Conservation (phyloP, 225 moss, liverwort and hornwort species). For the Pseudoscleropodium purum region DNA sequence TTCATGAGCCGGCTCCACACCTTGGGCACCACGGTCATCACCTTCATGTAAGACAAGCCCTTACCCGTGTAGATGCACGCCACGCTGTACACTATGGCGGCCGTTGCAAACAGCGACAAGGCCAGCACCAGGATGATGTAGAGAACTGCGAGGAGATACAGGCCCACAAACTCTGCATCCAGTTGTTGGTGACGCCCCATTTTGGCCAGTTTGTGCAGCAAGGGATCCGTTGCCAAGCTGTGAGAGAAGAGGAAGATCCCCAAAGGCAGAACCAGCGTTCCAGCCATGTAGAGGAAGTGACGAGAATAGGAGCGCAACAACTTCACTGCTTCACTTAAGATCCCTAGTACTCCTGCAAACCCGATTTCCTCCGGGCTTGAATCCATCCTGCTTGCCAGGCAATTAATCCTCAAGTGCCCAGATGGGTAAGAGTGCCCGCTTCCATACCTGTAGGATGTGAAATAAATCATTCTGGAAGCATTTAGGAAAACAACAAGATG, state of each 20-base stretch:
- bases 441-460: not conserved
- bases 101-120: constrained; percentile 63
- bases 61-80: constrained; percentile 88
- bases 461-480: not conserved
- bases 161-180: constrained; percentile 38
- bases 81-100: constrained; percentile 79
- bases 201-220: constrained; percentile 36
- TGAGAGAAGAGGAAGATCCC: constrained; percentile 60
- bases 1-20: constrained; percentile 82
- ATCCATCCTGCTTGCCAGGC: constrained; percentile 34
- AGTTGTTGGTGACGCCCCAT: constrained; percentile 37
- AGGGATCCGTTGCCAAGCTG: constrained; percentile 44
- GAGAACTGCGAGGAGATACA: constrained; percentile 22
- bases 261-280: constrained; percentile 68
- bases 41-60: constrained; percentile 67
- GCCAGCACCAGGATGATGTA: constrained; percentile 62
- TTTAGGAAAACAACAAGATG: not conserved
- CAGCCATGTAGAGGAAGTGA: constrained; percentile 59
- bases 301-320: constrained; percentile 59
- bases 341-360: constrained; percentile 45
- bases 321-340: constrained; percentile 51
- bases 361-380: constrained; percentile 68
- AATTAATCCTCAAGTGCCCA: not conserved
- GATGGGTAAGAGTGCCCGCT: not conserved
- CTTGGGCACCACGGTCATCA: constrained; percentile 72